Evolutionary conservation across 306 rosid species (phyloP).

Genomic region (Sophora flavescens): DNA sequence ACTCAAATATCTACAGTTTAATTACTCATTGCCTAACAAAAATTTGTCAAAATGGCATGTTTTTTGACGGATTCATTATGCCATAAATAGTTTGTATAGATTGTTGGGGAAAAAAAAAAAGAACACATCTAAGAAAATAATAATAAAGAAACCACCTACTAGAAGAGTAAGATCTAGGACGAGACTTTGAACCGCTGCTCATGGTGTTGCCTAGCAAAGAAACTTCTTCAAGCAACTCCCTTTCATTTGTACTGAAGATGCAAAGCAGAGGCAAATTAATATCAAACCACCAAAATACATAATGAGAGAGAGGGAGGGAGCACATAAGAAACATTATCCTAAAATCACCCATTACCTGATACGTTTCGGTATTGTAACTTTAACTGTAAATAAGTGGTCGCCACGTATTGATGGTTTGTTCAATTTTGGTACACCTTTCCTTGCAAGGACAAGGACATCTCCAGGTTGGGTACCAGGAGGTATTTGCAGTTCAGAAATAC

Average conservation of each 20-base stretch:
- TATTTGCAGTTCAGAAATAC: conserved; percentile 73
- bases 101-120: background rate
- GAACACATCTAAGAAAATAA: conserved; percentile 18
- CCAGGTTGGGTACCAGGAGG: conserved; percentile 97
- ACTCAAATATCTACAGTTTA: conserved; percentile 37
- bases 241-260: conserved; percentile 70
- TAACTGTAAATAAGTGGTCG: conserved; percentile 86
- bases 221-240: conserved; percentile 88
- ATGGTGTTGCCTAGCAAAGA: conserved; percentile 63
- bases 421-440: conserved; percentile 91
- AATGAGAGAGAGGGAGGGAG: background rate
- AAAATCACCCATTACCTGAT: conserved; percentile 66
- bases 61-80: conserved; percentile 18
- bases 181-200: conserved; percentile 63
- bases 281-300: conserved; percentile 27
- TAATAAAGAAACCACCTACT: conserved; percentile 56
- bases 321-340: conserved; percentile 22
- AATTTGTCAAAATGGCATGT: conserved; percentile 29
- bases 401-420: conserved; percentile 93
- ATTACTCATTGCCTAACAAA: conserved; percentile 11
- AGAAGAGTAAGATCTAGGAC: conserved; percentile 61
- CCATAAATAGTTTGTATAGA: conserved; percentile 9
- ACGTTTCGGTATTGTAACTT: conserved; percentile 88
- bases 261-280: conserved; percentile 38
- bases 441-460: conserved; percentile 80